Evolutionary conservation across 148 eudicot species (phyloP).

Genomic region (Chenopodium berlandieri): DNA sequence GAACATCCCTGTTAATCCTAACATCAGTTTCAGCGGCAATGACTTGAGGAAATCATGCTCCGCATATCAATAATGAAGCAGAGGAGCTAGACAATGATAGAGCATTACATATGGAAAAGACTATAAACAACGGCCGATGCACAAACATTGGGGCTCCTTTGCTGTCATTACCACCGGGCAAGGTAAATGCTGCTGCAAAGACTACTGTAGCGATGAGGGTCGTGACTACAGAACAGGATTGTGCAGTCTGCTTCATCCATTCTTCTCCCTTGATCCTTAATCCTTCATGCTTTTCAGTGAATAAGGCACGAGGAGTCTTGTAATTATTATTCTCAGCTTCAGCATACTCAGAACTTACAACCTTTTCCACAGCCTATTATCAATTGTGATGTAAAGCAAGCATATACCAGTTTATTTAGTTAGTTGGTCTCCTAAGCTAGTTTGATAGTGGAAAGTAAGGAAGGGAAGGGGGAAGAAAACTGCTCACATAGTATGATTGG

Average conservation of each 20-base stretch:
- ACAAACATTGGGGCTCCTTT: constrained; percentile 10
- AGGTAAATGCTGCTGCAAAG: constrained; percentile 31
- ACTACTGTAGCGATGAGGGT: constrained; percentile 27
- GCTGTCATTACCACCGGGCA: constrained; percentile 21
- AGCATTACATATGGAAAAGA: constrained; percentile 17
- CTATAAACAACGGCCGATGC: background rate
- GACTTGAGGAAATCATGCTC: constrained; percentile 27
- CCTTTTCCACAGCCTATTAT: constrained; percentile 22
- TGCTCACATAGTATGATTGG: no score
- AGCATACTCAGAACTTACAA: constrained; percentile 13
- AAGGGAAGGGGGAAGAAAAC: no score
- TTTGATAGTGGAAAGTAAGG: no score
- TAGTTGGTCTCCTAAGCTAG: background rate
- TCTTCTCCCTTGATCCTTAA: constrained; percentile 26
- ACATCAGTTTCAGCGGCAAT: constrained; percentile 25
- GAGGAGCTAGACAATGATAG: constrained; percentile 20
- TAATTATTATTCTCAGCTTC: constrained; percentile 13
- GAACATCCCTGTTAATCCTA: constrained; percentile 19
- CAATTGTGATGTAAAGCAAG: background rate
- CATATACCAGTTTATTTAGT: no score
- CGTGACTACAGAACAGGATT: constrained; percentile 28
- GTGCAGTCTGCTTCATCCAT: constrained; percentile 31
- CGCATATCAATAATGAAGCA: constrained; percentile 22
- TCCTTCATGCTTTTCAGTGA: constrained; percentile 25
- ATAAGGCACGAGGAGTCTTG: constrained; percentile 17